These are phyloP conservation scores for Sarcodon sp. DNA, from an alignment of 768 basidiomycete genomes.

Conservation along the genomic window DNA sequence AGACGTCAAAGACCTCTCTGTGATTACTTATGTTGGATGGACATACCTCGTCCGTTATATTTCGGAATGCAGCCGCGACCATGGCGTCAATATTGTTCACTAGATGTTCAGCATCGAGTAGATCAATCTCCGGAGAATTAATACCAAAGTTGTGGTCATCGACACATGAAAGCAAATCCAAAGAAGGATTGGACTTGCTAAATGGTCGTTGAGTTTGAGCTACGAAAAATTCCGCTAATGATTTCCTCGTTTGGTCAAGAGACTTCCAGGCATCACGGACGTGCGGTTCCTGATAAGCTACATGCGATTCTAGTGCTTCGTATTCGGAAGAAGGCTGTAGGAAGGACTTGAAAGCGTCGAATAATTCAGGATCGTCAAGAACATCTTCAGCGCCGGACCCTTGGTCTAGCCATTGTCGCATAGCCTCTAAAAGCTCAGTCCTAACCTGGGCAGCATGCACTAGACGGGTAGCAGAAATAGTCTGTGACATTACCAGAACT, in stretches of 20 bases:
- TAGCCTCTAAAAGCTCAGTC: slow-evolving; percentile 48
- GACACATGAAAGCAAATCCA: neutral
- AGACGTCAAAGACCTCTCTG: slow-evolving; percentile 2
- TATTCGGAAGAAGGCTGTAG: slow-evolving; percentile 26
- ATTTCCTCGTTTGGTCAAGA: slow-evolving; percentile 27
- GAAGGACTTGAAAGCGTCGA: slow-evolving; percentile 44
- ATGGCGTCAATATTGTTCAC: slow-evolving; percentile 73
- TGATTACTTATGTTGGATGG: neutral
- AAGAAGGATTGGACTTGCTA: slow-evolving; percentile 1
- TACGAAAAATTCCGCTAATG: slow-evolving; percentile 32
- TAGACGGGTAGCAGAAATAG: slow-evolving; percentile 30
- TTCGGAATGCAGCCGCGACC: slow-evolving; percentile 62
- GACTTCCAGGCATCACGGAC: slow-evolving; percentile 34
- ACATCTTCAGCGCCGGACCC: slow-evolving; percentile 75
- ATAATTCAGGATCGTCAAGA: slow-evolving; percentile 58
- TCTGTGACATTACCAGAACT: slow-evolving; percentile 28
- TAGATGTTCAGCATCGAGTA: slow-evolving; percentile 31
- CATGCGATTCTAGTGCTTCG: neutral
- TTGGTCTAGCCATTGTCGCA: slow-evolving; percentile 58
- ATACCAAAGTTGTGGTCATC: slow-evolving; percentile 8
- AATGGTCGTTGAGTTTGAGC: slow-evolving; percentile 50
- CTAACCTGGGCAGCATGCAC: slow-evolving; percentile 37
- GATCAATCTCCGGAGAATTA: slow-evolving; percentile 15
- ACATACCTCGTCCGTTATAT: slow-evolving; percentile 64
- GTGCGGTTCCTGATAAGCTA: slow-evolving; percentile 25